phyloP scores from a whole-genome alignment of 2,329 filamentous ascomycete species.

The Basipetospora chlamydospora region DNA sequence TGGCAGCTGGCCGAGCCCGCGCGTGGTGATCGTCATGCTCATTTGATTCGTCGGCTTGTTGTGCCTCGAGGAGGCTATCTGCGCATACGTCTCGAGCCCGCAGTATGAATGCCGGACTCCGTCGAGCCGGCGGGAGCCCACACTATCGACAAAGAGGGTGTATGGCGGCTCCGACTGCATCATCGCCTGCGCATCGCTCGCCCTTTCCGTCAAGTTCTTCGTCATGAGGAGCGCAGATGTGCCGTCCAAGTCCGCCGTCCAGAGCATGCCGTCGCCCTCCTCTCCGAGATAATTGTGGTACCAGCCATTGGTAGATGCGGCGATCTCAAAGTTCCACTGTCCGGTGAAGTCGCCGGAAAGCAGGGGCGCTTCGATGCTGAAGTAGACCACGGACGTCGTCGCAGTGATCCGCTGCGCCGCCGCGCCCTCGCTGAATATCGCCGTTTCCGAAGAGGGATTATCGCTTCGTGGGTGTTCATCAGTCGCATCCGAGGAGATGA shows the following conservation, averaged over 20 bases:
- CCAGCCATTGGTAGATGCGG: conserved; percentile 63
- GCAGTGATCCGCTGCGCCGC: conserved; percentile 48
- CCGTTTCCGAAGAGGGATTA: conserved; percentile 11
- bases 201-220: conserved; percentile 58
- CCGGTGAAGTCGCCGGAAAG: conserved; percentile 45
- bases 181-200: conserved; percentile 19
- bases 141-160: conserved; percentile 60
- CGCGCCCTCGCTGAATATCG: conserved; percentile 53
- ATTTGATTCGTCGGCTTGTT: conserved; percentile 32
- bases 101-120: conserved; percentile 74
- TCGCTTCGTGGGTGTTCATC: conserved; percentile 47
- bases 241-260: conserved; percentile 52
- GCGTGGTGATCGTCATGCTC: conserved; percentile 51
- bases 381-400: conserved; percentile 49
- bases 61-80: conserved; percentile 40
- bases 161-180: conserved; percentile 46
- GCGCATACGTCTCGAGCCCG: conserved; percentile 53
- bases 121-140: conserved; percentile 40
- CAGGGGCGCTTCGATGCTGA: conserved; percentile 60
- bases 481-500: conserved; percentile 50
- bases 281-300: conserved; percentile 53
- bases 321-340: conserved; percentile 67
- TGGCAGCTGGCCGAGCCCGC: conserved; percentile 50
- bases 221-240: conserved; percentile 69
- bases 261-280: conserved; percentile 37